Evolutionary conservation across 2,329 filamentous ascomycete genomes (phyloP).

Genomic region (Aspergillus fischeri): DNA sequence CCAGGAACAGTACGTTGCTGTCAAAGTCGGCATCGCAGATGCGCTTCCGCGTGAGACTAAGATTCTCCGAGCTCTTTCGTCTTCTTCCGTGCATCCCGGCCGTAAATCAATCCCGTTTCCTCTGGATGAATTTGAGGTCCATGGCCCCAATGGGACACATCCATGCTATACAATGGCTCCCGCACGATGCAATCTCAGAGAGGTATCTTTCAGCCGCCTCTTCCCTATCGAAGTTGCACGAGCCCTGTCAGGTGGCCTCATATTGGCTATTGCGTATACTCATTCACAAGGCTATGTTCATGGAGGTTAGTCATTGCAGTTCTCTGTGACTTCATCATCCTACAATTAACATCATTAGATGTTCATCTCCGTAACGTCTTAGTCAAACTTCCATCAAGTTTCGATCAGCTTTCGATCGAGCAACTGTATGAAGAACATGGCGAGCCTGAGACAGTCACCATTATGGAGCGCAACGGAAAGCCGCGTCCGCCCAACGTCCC

Average conservation of each 20-base stretch:
- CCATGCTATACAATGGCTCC: constrained; percentile 21
- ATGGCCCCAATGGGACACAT: constrained; percentile 25
- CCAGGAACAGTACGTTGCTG: constrained; percentile 21
- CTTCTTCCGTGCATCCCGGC: constrained; percentile 5
- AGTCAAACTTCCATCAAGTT: background rate
- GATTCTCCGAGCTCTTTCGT: constrained; percentile 7
- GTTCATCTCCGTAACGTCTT: background rate
- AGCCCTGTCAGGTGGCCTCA: constrained; percentile 21
- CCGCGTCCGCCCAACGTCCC: constrained; percentile 26
- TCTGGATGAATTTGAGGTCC: constrained; percentile 22
- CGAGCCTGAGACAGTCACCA: constrained; percentile 22
- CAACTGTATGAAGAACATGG: constrained; percentile 30
- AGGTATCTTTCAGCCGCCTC: constrained; percentile 19
- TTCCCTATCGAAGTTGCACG: constrained; percentile 26
- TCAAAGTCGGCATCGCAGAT: constrained; percentile 21
- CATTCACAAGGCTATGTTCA: constrained; percentile 26
- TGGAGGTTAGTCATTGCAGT: constrained; percentile 13
- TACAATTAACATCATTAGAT: background rate
- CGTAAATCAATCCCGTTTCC: constrained; percentile 5
- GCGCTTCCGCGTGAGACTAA: constrained; percentile 11
- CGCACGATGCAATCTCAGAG: constrained; percentile 22
- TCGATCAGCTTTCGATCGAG: constrained; percentile 16
- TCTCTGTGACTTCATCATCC: background rate
- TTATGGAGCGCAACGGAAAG: constrained; percentile 20
- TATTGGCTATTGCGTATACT: constrained; percentile 11